phyloP scores from a whole-genome alignment of 225 moss, liverwort and hornwort genomes.

The Bryum argenteum region DNA sequence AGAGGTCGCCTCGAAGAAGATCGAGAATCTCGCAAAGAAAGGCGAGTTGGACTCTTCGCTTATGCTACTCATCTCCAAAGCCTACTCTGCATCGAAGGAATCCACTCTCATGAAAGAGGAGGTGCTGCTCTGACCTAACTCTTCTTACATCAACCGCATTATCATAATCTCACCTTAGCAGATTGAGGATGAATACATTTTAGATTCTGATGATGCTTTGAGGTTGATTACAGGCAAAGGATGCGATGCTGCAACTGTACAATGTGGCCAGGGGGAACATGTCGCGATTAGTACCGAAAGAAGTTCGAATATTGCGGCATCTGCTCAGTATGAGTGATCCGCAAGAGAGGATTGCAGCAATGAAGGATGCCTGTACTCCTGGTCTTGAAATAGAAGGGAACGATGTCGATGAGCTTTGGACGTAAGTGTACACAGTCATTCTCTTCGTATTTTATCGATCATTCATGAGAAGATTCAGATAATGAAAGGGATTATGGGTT shows the following conservation, averaged over 20 bases:
- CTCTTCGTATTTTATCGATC: neutral
- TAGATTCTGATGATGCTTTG: too few relatives aligned
- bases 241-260: constrained; percentile 88
- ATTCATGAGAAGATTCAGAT: too few relatives aligned
- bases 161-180: too few relatives aligned
- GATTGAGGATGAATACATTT: too few relatives aligned
- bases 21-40: constrained; percentile 44
- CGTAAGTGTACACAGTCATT: constrained; percentile 47
- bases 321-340: constrained; percentile 75
- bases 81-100: constrained; percentile 53
- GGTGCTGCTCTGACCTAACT: constrained; percentile 23
- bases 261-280: constrained; percentile 87
- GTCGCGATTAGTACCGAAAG: constrained; percentile 88
- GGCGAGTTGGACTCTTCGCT: constrained; percentile 53
- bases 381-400: constrained; percentile 88
- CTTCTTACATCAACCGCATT: too few relatives aligned
- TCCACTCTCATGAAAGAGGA: constrained; percentile 53
- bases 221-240: constrained; percentile 65
- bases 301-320: constrained; percentile 88
- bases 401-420: constrained; percentile 75
- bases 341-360: constrained; percentile 65
- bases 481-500: neutral
- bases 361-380: constrained; percentile 87
- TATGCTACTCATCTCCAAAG: constrained; percentile 52
- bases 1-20: constrained; percentile 43